Conservation (phyloP, 192 early-diverging fungal genomes). For the Rhizophagus sp. region DNA sequence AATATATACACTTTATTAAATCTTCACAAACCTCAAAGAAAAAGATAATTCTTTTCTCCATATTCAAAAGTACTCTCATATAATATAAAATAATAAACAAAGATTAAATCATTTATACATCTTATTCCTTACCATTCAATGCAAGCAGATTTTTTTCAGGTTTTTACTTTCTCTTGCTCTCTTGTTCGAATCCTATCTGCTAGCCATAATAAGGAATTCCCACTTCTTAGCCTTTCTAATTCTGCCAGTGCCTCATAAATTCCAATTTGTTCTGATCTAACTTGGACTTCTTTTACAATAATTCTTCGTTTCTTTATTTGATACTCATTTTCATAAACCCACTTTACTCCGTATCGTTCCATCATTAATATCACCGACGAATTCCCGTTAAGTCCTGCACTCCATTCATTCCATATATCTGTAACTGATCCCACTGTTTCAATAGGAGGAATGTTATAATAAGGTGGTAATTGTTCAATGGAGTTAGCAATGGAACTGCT, state of each 20-base stretch:
- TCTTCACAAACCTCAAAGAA: neutral
- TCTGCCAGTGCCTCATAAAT: neutral
- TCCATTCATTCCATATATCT: conserved; percentile 5
- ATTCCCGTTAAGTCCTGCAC: neutral
- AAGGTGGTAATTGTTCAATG: neutral
- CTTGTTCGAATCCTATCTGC: neutral
- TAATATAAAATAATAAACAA: neutral
- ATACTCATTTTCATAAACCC: neutral
- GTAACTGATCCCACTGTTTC: neutral
- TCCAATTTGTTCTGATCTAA: neutral
- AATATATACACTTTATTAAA: neutral
- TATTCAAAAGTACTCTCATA: neutral
- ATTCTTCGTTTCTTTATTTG: neutral
- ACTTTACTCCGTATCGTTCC: neutral
- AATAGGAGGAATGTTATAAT: neutral
- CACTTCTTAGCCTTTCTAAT: neutral
- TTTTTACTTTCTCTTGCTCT: neutral
- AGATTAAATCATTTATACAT: neutral
- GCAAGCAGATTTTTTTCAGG: neutral
- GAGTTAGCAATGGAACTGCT: neutral
- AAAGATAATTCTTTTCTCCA: neutral
- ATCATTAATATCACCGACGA: neutral
- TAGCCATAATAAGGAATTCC: neutral
- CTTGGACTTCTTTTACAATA: neutral
- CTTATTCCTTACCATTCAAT: neutral